Base-by-base conservation (phyloP, 2,329 filamentous ascomycete genomes). In the Curvularia spicifera region DNA sequence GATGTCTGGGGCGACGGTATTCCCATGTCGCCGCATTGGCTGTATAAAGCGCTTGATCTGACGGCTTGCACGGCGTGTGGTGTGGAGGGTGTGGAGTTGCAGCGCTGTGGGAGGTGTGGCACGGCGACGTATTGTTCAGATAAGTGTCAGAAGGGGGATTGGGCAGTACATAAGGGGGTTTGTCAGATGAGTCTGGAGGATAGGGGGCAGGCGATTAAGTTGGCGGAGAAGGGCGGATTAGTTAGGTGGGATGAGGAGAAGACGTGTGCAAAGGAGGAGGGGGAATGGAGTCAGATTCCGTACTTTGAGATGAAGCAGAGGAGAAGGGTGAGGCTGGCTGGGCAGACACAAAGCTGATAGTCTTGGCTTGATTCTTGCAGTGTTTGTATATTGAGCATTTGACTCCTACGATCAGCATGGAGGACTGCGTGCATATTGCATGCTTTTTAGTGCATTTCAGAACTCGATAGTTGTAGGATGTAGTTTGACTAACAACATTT, bases 1-100 rank as follows among this genome's bases (percentile, higher is more conserved):
- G 68, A 70, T 28, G 54, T 68, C 35, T 70, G 67, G 53, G 64
- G 65, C 12, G 68, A 70, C 37, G 68, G 68, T 1, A 69, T 70
- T 2, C 53, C 63, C 2, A 70, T 67, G 65, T 61, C 51, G 12
- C 66, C 66, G 7, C 66, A 68, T n/a, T 64, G 66, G 65, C 40
- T 70, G 8, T 70, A 70, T 28, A 29, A 49, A 4, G 20, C 50
- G 1, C 57, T 67, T 2, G 48, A 64, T 35, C 47, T 70, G 1
- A 20, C 12, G 0, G 46, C 15, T 12, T 70, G 68, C 31, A 69
- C 66, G 13, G 51, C 57, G 2, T 70, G 67, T 22, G 24, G 35
- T 1, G 50, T 26, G 47, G 44, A 40, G 15, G 20, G 15, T 26
- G 5, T 18, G 5, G 29, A 42, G 22, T 33, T 69, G 4, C 61